Evolutionary conservation across 2,329 filamentous ascomycete species (phyloP).

Genomic region (Paracoccidioides brasiliensis): DNA sequence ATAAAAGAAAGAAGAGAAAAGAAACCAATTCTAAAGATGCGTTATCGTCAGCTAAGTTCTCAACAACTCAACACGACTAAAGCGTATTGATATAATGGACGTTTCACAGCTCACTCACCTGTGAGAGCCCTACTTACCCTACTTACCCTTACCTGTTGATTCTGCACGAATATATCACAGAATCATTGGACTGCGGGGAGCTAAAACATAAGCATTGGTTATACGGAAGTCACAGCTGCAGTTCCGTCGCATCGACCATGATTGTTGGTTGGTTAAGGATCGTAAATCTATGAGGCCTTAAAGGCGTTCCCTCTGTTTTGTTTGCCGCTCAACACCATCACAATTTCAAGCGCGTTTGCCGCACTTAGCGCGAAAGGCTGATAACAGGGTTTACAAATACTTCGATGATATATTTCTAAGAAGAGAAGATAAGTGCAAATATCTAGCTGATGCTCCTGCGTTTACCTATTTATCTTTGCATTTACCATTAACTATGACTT

Average conservation of each 20-base stretch:
- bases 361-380: not conserved
- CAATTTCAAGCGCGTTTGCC: constrained; percentile 1
- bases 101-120: not conserved
- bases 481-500: too few species aligned
- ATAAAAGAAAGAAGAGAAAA: not conserved
- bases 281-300: not conserved
- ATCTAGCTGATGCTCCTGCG: too few species aligned
- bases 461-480: too few species aligned
- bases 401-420: not conserved
- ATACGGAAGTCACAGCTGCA: not conserved
- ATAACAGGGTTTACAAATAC: not conserved
- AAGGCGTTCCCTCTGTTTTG: not conserved
- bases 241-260: not conserved
- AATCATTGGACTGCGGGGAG: not conserved
- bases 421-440: too few species aligned
- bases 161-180: not conserved
- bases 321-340: not conserved
- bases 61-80: not conserved
- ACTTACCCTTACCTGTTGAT: constrained; percentile 13
- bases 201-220: not conserved
- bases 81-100: not conserved
- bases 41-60: not conserved
- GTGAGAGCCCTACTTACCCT: constrained; percentile 13
- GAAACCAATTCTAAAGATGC: not conserved
- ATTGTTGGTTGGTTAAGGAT: not conserved